Percentiles rank a stretch among this genome's conserved stretches.
Evolutionary conservation across 495 filamentous ascomycete species (phyloP).

Genomic region (Podospora fimiseda): DNA sequence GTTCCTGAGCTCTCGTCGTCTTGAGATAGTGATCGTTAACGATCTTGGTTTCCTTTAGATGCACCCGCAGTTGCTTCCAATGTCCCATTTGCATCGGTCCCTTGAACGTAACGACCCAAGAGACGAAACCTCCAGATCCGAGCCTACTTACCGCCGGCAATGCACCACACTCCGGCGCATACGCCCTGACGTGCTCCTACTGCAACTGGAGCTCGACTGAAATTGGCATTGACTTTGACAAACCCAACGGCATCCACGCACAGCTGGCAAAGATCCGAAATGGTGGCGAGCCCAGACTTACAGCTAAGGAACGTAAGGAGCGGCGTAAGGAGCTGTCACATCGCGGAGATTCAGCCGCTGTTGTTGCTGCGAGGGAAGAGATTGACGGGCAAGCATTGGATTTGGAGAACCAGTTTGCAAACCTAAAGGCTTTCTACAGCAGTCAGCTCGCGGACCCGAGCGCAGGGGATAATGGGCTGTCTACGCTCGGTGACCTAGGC

Average conservation of each 20-base stretch:
- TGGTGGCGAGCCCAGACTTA: constrained; percentile 37
- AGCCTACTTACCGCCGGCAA: constrained; percentile 34
- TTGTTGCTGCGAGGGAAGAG: constrained; percentile 4
- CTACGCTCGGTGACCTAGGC: constrained; percentile 53
- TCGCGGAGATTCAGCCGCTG: constrained; percentile 11
- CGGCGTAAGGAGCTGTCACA: constrained; percentile 35
- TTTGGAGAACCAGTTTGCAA: constrained; percentile 44
- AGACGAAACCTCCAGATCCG: constrained; percentile 40
- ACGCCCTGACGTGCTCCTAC: constrained; percentile 76
- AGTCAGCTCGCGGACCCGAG: constrained; percentile 57
- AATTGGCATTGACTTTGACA: constrained; percentile 85
- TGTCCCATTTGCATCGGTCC: constrained; percentile 86
- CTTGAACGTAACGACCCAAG: constrained; percentile 62
- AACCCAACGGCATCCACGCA: constrained; percentile 72
- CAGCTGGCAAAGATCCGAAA: constrained; percentile 63
- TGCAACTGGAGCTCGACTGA: constrained; percentile 89
- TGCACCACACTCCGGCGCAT: constrained; percentile 50
- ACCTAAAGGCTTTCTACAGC: constrained; percentile 65
- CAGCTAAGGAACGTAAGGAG: constrained; percentile 38
- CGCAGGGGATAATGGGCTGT: constrained; percentile 43
- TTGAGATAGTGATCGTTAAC: background rate
- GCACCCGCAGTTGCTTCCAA: constrained; percentile 88
- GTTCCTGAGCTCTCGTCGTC: background rate
- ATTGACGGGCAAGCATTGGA: constrained; percentile 24
- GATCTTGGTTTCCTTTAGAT: constrained; percentile 54